Conservation (phyloP, 164 flowering plant species). For the Nelumbo lutea region DNA sequence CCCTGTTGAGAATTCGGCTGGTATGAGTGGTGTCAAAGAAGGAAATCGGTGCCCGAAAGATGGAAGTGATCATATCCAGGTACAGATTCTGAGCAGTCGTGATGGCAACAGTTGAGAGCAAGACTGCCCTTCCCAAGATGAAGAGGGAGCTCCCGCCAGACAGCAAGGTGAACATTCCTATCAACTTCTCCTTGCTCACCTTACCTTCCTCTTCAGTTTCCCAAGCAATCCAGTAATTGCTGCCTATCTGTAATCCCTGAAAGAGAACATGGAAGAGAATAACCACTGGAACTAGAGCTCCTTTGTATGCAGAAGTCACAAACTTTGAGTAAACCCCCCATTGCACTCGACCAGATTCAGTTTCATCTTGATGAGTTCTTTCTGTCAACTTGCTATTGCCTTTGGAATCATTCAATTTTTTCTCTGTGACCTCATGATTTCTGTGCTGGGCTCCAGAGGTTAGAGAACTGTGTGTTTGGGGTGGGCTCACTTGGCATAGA, state of each 20-base stretch:
- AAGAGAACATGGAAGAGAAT: slow-evolving; percentile 73
- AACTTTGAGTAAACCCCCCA: slow-evolving; percentile 71
- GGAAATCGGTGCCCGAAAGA: slow-evolving; percentile 74
- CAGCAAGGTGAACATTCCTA: slow-evolving; percentile 47
- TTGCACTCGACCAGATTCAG: slow-evolving; percentile 61
- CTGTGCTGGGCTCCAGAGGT: slow-evolving; percentile 11
- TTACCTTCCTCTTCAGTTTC: slow-evolving; percentile 46
- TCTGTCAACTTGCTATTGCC: slow-evolving; percentile 10
- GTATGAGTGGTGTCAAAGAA: slow-evolving; percentile 84
- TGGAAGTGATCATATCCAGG: slow-evolving; percentile 48
- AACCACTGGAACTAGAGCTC: slow-evolving; percentile 75
- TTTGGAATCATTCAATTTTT: slow-evolving; percentile 17
- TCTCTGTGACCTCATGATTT: slow-evolving; percentile 42
- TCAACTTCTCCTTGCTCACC: slow-evolving; percentile 38
- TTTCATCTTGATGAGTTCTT: slow-evolving; percentile 44
- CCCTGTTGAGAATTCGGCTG: slow-evolving; percentile 72
- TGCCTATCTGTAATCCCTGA: slow-evolving; percentile 71
- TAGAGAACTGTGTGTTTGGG: slow-evolving; percentile 13
- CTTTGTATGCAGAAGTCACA: slow-evolving; percentile 59
- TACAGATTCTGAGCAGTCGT: slow-evolving; percentile 70
- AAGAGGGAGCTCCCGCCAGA: slow-evolving; percentile 79
- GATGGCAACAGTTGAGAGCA: slow-evolving; percentile 62
- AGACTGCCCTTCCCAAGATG: slow-evolving; percentile 68
- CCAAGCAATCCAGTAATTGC: slow-evolving; percentile 97
- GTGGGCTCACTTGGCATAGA: slow-evolving; percentile 44